A percentile compares a stretch with the other conserved stretches of the same genome.
These are phyloP conservation scores for Salinomyces thailandicus DNA, from an alignment of 2,329 filamentous ascomycete species.

Conservation along the genomic window DNA sequence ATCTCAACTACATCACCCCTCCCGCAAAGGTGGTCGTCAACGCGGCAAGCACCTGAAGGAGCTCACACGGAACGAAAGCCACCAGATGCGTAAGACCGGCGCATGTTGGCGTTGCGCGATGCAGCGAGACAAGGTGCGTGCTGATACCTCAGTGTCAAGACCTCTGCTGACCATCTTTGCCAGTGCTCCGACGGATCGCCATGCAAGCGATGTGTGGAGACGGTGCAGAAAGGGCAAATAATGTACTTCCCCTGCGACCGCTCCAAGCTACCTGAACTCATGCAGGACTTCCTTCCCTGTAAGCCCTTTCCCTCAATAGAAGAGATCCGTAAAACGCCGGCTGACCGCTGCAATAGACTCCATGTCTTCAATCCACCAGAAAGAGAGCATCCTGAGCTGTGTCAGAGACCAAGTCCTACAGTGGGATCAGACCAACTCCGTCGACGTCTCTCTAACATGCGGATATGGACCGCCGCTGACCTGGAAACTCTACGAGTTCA, in stretches of 20 bases:
- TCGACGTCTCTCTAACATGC: constrained; percentile 34
- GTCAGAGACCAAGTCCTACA: constrained; percentile 27
- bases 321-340: neutral
- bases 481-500: constrained; percentile 39
- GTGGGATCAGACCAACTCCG: constrained; percentile 25
- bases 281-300: constrained; percentile 34
- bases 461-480: constrained; percentile 34
- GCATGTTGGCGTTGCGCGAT: constrained; percentile 41
- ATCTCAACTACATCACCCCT: neutral
- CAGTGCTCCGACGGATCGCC: constrained; percentile 19
- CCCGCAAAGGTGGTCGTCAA: constrained; percentile 20
- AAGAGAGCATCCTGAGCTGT: constrained; percentile 33
- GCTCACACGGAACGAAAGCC: constrained; percentile 30
- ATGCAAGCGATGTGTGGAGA: constrained; percentile 23
- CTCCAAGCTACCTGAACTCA: constrained; percentile 36
- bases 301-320: constrained; percentile 5
- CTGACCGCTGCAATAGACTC: constrained; percentile 13
- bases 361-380: constrained; percentile 33
- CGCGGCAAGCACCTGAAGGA: constrained; percentile 29
- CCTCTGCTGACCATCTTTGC: constrained; percentile 8
- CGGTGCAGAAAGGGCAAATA: constrained; percentile 26
- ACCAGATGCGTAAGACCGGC: constrained; percentile 36
- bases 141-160: constrained; percentile 13
- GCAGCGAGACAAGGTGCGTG: constrained; percentile 35
- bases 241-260: constrained; percentile 36